Base-by-base conservation (phyloP, 1,284 basidiomycete genomes). In the Melampsora occidentalis region DNA sequence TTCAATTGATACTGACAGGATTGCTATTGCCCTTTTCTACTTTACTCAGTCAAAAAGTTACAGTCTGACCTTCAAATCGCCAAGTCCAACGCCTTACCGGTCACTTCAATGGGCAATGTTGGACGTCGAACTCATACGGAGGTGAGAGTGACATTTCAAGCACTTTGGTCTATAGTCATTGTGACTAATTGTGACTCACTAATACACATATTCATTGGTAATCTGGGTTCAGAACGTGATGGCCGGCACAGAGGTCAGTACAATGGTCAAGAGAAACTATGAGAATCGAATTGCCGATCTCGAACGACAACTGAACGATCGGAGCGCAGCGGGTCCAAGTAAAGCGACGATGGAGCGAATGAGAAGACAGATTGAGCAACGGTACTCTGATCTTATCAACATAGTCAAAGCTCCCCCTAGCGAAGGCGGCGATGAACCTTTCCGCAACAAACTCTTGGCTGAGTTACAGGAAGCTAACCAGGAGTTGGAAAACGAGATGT, bases 401-500 rank as follows among this genome's bases (percentile, higher is more conserved):
- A 83, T 91, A 16, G 87, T 91, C 76, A 85, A 88, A 83, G 62
- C 62, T 28, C 59, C 67, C 18, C 86, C 85, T 65, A 86, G 88
- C 12, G 85, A 86, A 65, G 90, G 91, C 77, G 73, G 33, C 16
- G 28, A 59, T 28, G 28, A 22, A 28, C 53, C 53, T 2, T 68
- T 76, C 42, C 61, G 59, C 14, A 86, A 87, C 53, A 87, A 88
- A 49, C 84, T 93, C 2, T 84, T 93, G 39, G 87, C 87, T 62
- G 90, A 92, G 81, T 85, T 93, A 33, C 87, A 90, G 78, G 82
- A 86, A 20, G 86, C 87, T 0, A 90, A 91, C 78, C 88, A 89
- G 62, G 87, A 88, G 62, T 84, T 90, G 76, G 86, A 86, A 49
- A 86, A 86, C 75, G 89, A 90, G 77, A 84, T 90, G 79, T 85